A percentile compares a stretch with the other conserved stretches of the same genome.
These are phyloP conservation scores for Beauveria brongniartii DNA, from an alignment of 2,329 filamentous ascomycete genomes.

Conservation along the genomic window DNA sequence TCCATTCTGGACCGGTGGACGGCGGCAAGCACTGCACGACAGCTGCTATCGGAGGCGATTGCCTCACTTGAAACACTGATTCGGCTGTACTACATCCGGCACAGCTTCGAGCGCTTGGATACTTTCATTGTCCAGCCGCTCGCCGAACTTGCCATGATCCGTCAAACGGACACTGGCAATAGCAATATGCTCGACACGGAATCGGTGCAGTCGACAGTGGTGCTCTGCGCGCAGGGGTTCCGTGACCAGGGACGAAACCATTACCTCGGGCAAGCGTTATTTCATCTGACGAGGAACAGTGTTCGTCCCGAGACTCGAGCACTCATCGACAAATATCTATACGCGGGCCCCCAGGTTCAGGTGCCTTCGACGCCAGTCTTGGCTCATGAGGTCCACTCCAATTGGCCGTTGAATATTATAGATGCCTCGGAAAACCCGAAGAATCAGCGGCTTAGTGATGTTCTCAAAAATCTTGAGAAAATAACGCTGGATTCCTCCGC, in stretches of 20 bases:
- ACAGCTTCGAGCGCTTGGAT: constrained; percentile 15
- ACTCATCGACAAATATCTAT: background rate
- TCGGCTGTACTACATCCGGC: constrained; percentile 15
- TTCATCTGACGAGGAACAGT: background rate
- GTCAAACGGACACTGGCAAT: background rate
- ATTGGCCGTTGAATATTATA: background rate
- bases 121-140: background rate
- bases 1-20: background rate
- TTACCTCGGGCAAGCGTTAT: background rate
- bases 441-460: background rate
- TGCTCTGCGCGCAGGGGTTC: background rate
- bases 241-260: background rate
- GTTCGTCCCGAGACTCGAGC: background rate
- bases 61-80: constrained; percentile 1
- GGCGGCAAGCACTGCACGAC: background rate
- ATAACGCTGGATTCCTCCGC: no score
- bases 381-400: background rate
- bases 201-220: background rate
- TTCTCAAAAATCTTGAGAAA: background rate
- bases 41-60: background rate
- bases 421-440: background rate
- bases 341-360: background rate
- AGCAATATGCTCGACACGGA: background rate
- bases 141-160: background rate
- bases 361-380: background rate